These are phyloP conservation scores for Candida ortonii DNA, from an alignment of 805 yeast genomes.

Conservation along the genomic window DNA sequence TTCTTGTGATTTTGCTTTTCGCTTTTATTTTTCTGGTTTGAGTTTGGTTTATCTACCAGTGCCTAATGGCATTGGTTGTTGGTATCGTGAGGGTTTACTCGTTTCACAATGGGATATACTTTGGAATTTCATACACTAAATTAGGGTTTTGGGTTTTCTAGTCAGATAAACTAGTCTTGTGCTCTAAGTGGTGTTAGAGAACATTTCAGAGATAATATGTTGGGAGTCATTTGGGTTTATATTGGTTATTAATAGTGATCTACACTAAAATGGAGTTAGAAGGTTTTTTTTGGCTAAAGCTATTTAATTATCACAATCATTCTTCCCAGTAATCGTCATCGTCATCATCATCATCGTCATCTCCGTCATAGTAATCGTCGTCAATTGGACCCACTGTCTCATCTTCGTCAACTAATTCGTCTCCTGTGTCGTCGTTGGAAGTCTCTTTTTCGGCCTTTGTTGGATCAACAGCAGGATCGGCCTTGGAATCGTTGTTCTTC, in stretches of 20 bases:
- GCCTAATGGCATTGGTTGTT: no score
- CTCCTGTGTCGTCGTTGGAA: slow-evolving; percentile 1
- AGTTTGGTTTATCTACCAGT: slow-evolving; percentile 1
- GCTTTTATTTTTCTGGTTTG: slow-evolving; percentile 4
- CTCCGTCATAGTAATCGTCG: slow-evolving; percentile 8
- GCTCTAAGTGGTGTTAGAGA: no score
- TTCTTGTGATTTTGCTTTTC: slow-evolving; percentile 1
- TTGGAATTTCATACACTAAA: slow-evolving; percentile 6
- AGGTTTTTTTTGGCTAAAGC: no score
- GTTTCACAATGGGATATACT: slow-evolving; percentile 10
- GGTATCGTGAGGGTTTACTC: slow-evolving; percentile 3
- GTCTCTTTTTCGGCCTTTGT: no score
- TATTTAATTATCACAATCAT: no score
- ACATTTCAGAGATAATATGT: no score
- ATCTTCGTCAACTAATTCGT: slow-evolving; percentile 11
- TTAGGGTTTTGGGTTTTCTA: no score
- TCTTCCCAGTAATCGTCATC: slow-evolving; percentile 9
- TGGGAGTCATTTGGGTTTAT: no score
- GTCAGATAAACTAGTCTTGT: no score
- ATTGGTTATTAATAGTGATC: slow-evolving; percentile 3
- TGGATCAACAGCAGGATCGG: no score
- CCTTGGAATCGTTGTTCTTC: no score
- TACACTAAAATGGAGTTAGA: no score
- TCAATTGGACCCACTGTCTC: slow-evolving; percentile 13
- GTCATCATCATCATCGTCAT: slow-evolving; percentile 10